Evolutionary conservation across 352 stramenopile species (phyloP).

Genomic region (Elongisporangium anandrum): DNA sequence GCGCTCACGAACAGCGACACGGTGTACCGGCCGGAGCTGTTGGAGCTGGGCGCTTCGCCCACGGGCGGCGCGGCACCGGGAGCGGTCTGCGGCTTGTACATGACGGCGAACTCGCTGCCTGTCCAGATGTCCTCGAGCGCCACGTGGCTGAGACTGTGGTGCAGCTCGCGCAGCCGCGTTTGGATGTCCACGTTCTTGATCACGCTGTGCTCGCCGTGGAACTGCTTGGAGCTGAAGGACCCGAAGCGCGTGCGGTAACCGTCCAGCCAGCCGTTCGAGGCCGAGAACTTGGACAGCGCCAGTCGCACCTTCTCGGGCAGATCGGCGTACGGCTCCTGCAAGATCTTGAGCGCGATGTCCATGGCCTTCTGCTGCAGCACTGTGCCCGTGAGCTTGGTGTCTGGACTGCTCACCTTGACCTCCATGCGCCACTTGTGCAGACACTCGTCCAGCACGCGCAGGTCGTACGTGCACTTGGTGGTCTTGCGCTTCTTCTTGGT

Average conservation of each 20-base stretch:
- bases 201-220: constrained; percentile 43
- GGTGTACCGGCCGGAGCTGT: constrained; percentile 43
- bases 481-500: constrained; percentile 86
- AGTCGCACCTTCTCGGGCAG: constrained; percentile 70
- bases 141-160: constrained; percentile 57
- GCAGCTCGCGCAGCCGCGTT: constrained; percentile 76
- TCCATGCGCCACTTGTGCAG: constrained; percentile 88
- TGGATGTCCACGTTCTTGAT: constrained; percentile 86
- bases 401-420: constrained; percentile 69
- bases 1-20: constrained; percentile 78
- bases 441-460: constrained; percentile 77
- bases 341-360: constrained; percentile 74
- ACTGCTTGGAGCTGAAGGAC: constrained; percentile 76
- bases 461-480: constrained; percentile 80
- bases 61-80: background rate
- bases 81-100: constrained; percentile 35
- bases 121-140: constrained; percentile 81
- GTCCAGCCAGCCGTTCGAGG: constrained; percentile 83
- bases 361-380: constrained; percentile 83
- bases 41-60: background rate
- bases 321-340: constrained; percentile 61
- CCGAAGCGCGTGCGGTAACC: constrained; percentile 82
- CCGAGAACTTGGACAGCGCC: constrained; percentile 71
- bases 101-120: constrained; percentile 65
- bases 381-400: constrained; percentile 76